Evolutionary conservation across 176 grass and related monocot genomes (phyloP), one percentile per base, ranked within the genome.

Genomic region (Bolboschoenus planiculmis): DNA sequence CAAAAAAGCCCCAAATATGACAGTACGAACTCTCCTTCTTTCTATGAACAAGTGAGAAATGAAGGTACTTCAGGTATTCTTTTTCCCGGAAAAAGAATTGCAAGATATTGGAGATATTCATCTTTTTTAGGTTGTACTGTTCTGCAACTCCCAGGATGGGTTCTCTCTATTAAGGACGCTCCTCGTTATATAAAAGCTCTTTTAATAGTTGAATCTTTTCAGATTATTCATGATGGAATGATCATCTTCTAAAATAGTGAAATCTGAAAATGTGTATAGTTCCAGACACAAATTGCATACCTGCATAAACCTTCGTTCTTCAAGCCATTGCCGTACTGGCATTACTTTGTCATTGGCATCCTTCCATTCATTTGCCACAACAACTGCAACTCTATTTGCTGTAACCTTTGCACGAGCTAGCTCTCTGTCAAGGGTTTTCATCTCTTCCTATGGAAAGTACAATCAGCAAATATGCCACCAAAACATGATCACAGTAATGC

Each of bases 351-450:
- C 96, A 85, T 91, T 95, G 31, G 89, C 91, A 55, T 99, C 96
- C 87, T 99, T 99, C 96, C 96, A 99, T 67, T 99, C 96, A 90
- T 99, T 99, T 88, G 96, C 96, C 43, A 99, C 96, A 50, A 99
- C 96, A 53, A 99, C 96, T 16, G 96, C 96, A 87, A 97, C 95
- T 82, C 95, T 94, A 61, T 97, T 97, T 31, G 96, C 96, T 16
- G 90, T 90, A 84, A 99, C 96, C 47, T 99, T 99, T 18, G 96
- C 96, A 59, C 96, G 90, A 78, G 96, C 55, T 86, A 99, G 82
- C 63, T 99, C 96, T 76, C 96, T 91, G 40, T 99, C 96, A 75
- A 95, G 96, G 26, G 89, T 99, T 90, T 93, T 99, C 91, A 83
- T 99, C 83, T 99, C 96, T 53, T 99, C 95, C 95, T 98, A 73